Evolutionary conservation across 441 rosid species (phyloP).

Genomic region (Melianthus villosus): DNA sequence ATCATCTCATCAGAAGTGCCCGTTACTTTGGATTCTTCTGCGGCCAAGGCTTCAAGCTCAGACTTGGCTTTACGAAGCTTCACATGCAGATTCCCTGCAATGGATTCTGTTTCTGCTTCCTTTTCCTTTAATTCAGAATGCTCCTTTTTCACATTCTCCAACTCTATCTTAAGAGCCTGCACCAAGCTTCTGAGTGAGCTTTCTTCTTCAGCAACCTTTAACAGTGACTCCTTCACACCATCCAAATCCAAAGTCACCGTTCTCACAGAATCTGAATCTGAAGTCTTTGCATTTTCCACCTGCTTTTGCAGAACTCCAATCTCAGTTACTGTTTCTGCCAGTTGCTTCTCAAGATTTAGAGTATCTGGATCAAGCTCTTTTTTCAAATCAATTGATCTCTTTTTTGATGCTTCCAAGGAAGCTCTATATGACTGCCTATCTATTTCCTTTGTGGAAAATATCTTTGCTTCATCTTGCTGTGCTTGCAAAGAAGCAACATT

Average conservation of each 20-base stretch:
- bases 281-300: conserved; percentile 55
- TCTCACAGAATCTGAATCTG: conserved; percentile 55
- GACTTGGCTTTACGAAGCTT: conserved; percentile 54
- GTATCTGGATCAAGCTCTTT: conserved; percentile 60
- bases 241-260: conserved; percentile 54
- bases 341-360: conserved; percentile 42
- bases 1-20: conserved; percentile 69
- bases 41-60: conserved; percentile 54
- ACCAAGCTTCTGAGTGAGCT: conserved; percentile 36
- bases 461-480: conserved; percentile 51
- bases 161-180: conserved; percentile 53
- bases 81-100: conserved; percentile 62
- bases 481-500: conserved; percentile 53
- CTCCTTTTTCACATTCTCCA: conserved; percentile 59
- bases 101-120: conserved; percentile 62
- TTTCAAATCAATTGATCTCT: conserved; percentile 34
- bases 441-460: conserved; percentile 51
- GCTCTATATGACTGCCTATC: conserved; percentile 45
- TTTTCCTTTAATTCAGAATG: conserved; percentile 56
- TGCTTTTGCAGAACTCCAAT: conserved; percentile 44
- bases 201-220: conserved; percentile 62
- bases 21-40: conserved; percentile 44
- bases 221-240: conserved; percentile 58
- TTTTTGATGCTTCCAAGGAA: conserved; percentile 44
- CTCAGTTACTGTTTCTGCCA: conserved; percentile 44